Conservation (phyloP, 2,329 filamentous ascomycete genomes). For the Fusarium camptoceras region DNA sequence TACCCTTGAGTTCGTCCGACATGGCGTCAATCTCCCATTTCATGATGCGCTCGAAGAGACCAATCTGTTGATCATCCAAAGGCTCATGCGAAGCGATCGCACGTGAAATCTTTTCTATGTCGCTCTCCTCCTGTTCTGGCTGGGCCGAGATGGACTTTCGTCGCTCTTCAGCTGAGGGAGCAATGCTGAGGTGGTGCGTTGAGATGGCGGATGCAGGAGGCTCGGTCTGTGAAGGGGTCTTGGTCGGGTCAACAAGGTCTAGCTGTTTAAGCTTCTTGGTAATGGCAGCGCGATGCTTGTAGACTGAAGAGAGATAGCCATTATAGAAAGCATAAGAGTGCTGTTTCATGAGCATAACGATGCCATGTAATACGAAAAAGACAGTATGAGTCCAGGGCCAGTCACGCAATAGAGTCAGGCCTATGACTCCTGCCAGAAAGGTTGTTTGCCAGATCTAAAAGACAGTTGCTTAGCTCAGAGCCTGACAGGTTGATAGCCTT, state of each 20-base stretch:
- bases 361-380: slow-evolving; percentile 78
- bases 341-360: slow-evolving; percentile 87
- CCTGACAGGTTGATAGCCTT: not conserved
- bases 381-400: slow-evolving; percentile 89
- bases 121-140: slow-evolving; percentile 55
- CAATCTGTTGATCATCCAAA: slow-evolving; percentile 71
- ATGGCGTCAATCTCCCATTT: slow-evolving; percentile 74
- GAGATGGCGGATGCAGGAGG: slow-evolving; percentile 57
- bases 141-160: slow-evolving; percentile 54
- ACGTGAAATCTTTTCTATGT: slow-evolving; percentile 70
- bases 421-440: slow-evolving; percentile 72
- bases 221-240: slow-evolving; percentile 56
- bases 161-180: slow-evolving; percentile 58
- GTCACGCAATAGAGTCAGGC: slow-evolving; percentile 75
- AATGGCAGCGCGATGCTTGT: slow-evolving; percentile 62
- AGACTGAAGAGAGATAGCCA: slow-evolving; percentile 73
- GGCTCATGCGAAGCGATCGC: slow-evolving; percentile 71
- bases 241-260: slow-evolving; percentile 62
- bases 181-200: slow-evolving; percentile 58
- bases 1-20: slow-evolving; percentile 73
- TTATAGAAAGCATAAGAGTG: slow-evolving; percentile 85
- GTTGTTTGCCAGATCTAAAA: slow-evolving; percentile 73
- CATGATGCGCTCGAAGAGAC: slow-evolving; percentile 73
- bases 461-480: not conserved
- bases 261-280: slow-evolving; percentile 66